Percentiles rank a stretch among this genome's conserved stretches.
Conservation (phyloP, 179 eudicot genomes). For the Drosera spatulata region DNA sequence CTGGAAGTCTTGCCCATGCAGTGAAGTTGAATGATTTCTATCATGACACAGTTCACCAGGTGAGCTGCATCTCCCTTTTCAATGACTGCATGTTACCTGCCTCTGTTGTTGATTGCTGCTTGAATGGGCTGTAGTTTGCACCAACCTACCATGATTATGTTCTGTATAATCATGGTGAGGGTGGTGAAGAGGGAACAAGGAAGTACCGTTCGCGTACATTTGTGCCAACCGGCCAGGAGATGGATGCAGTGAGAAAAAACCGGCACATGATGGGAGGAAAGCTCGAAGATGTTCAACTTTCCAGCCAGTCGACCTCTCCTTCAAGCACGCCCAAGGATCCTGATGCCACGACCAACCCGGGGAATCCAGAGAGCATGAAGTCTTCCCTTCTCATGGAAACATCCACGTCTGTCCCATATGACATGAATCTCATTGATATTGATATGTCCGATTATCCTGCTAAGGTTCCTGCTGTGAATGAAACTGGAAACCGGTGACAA, state of each 20-base stretch:
- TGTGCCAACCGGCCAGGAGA: constrained; percentile 93
- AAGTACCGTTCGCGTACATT: constrained; percentile 85
- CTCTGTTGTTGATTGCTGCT: not conserved
- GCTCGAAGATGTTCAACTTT: constrained; percentile 51
- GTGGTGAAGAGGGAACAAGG: constrained; percentile 77
- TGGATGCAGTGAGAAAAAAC: constrained; percentile 84
- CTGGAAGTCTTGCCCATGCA: constrained; percentile 84
- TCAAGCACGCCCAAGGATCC: constrained; percentile 32
- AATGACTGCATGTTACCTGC: not conserved
- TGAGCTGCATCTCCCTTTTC: constrained; percentile 7
- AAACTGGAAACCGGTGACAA: constrained; percentile 39
- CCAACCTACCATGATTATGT: constrained; percentile 97
- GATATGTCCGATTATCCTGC: constrained; percentile 54
- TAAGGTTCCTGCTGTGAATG: constrained; percentile 49
- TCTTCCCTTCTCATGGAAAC: constrained; percentile 65
- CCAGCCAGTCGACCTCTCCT: constrained; percentile 58
- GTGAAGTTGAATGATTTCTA: constrained; percentile 83
- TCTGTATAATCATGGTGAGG: constrained; percentile 77
- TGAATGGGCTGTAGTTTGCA: constrained; percentile 63
- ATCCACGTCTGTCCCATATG: constrained; percentile 57
- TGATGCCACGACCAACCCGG: constrained; percentile 7
- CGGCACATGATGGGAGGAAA: constrained; percentile 49
- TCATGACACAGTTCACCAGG: constrained; percentile 98
- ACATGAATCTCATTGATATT: constrained; percentile 65
- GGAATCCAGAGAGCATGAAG: constrained; percentile 42